Percentiles rank a stretch among this genome's conserved stretches.
These are phyloP conservation scores for Phyllostachys edulis DNA, from an alignment of 176 grass and related monocot species.

Conservation along the genomic window DNA sequence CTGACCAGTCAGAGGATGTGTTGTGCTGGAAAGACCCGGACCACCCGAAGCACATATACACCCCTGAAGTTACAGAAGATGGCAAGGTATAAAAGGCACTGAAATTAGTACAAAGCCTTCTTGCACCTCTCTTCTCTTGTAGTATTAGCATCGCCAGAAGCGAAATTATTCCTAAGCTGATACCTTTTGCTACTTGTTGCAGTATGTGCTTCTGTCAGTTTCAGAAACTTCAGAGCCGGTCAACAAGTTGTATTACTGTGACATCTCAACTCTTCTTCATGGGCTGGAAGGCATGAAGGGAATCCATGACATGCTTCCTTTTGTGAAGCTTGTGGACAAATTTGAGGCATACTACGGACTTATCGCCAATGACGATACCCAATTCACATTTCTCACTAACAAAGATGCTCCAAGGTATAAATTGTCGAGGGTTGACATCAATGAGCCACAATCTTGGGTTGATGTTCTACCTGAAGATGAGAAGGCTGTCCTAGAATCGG, in stretches of 20 bases:
- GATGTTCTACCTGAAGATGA: slow-evolving; percentile 62
- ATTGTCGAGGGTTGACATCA: slow-evolving; percentile 60
- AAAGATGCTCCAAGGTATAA: slow-evolving; percentile 73
- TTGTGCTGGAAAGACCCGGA: slow-evolving; percentile 77
- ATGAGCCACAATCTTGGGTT: slow-evolving; percentile 30
- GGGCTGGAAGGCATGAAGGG: slow-evolving; percentile 50
- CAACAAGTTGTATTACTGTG: slow-evolving; percentile 86
- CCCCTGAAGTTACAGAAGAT: slow-evolving; percentile 61
- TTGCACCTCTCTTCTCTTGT: too few relatives aligned
- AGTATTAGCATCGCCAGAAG: background rate
- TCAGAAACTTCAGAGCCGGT: slow-evolving; percentile 74
- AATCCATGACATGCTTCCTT: slow-evolving; percentile 53
- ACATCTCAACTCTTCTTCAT: slow-evolving; percentile 48
- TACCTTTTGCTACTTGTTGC: background rate
- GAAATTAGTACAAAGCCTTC: background rate
- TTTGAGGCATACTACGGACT: slow-evolving; percentile 60
- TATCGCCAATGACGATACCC: slow-evolving; percentile 62
- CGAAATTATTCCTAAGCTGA: background rate
- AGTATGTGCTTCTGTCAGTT: slow-evolving; percentile 81
- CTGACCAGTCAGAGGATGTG: slow-evolving; percentile 77
- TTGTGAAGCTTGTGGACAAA: slow-evolving; percentile 71
- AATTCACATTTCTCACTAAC: slow-evolving; percentile 83
- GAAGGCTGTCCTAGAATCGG: slow-evolving; percentile 67
- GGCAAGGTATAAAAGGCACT: slow-evolving; percentile 56
- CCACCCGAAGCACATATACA: slow-evolving; percentile 76